Percentiles rank a stretch among this genome's conserved stretches.
Conservation (phyloP, 805 yeast species). For the Ogataea parapolymorpha region DNA sequence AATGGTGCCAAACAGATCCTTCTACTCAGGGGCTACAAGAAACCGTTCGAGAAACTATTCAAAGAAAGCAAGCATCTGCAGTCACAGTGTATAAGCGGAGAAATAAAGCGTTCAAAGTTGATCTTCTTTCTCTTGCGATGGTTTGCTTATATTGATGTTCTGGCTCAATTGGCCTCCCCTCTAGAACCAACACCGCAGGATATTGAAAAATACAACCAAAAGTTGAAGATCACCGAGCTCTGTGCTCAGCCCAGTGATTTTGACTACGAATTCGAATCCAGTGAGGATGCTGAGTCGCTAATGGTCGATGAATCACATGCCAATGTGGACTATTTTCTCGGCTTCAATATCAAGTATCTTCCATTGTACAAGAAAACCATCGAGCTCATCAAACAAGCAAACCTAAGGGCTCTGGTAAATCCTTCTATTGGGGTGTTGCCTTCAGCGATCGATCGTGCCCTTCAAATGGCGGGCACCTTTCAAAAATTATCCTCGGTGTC, state of each 20-base stretch:
- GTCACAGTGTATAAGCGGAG: slow-evolving; percentile 19
- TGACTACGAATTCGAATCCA: slow-evolving; percentile 28
- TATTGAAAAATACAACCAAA: slow-evolving; percentile 13
- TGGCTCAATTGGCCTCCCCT: slow-evolving; percentile 61
- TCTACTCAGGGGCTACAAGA: slow-evolving; percentile 45
- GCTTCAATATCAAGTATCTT: slow-evolving; percentile 62
- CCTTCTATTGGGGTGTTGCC: slow-evolving; percentile 12
- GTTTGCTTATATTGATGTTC: slow-evolving; percentile 65
- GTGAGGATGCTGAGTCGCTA: slow-evolving; percentile 9
- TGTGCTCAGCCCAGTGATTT: slow-evolving; percentile 15
- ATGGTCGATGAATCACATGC: slow-evolving; percentile 28
- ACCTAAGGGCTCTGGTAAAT: slow-evolving; percentile 16
- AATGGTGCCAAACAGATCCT: slow-evolving; percentile 67
- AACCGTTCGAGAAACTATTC: slow-evolving; percentile 29
- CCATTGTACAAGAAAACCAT: slow-evolving; percentile 54
- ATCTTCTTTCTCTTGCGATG: slow-evolving; percentile 59
- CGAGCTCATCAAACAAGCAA: slow-evolving; percentile 35
- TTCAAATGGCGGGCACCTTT: slow-evolving; percentile 37
- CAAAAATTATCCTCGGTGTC: slow-evolving; percentile 26
- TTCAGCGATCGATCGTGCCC: slow-evolving; percentile 33
- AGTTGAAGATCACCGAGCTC: neutral
- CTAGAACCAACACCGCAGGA: slow-evolving; percentile 29
- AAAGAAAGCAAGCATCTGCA: slow-evolving; percentile 18
- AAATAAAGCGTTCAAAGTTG: slow-evolving; percentile 36
- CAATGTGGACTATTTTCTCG: slow-evolving; percentile 60